Evolutionary conservation across 139 green algal species (phyloP).

Genomic region (Closterium sp.): DNA sequence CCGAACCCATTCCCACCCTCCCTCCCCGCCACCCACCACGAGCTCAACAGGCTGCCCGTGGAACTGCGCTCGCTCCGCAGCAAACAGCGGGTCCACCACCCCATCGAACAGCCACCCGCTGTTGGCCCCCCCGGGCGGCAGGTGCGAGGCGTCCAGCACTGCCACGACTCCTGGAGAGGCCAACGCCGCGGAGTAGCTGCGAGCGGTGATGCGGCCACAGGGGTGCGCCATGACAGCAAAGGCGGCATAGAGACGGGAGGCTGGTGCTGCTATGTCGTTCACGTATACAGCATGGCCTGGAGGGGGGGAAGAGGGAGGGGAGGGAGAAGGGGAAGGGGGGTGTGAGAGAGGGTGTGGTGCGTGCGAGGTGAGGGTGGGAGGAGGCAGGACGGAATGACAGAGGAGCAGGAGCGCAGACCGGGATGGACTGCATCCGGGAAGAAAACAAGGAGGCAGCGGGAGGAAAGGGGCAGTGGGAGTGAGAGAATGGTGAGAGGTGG

Average conservation of each 20-base stretch:
- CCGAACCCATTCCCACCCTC: not conserved
- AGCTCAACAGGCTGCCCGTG: constrained; percentile 52
- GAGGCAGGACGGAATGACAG: not conserved
- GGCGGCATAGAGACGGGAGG: constrained; percentile 56
- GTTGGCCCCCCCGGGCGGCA: constrained; percentile 8
- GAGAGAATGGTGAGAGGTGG: too few species aligned
- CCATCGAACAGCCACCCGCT: constrained; percentile 1
- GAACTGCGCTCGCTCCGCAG: constrained; percentile 47
- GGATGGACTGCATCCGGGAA: not conserved
- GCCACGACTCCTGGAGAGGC: constrained; percentile 48
- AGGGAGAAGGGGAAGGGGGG: not conserved
- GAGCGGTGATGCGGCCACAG: constrained; percentile 37
- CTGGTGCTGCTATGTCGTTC: constrained; percentile 53
- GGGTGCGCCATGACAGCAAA: constrained; percentile 53
- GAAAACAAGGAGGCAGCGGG: not conserved
- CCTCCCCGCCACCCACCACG: constrained; percentile 5
- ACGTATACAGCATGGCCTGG: constrained; percentile 62
- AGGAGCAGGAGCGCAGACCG: not conserved
- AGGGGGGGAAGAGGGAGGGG: not conserved
- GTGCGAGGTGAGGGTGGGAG: not conserved
- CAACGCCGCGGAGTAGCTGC: constrained; percentile 46
- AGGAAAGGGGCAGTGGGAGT: not conserved
- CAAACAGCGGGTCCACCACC: constrained; percentile 39
- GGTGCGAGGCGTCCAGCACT: constrained; percentile 17
- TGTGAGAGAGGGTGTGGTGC: not conserved